Evolutionary conservation across 225 moss, liverwort and hornwort genomes (phyloP), one percentile per base, ranked within the genome.

Genomic region (Antitrichia curtipendula): DNA sequence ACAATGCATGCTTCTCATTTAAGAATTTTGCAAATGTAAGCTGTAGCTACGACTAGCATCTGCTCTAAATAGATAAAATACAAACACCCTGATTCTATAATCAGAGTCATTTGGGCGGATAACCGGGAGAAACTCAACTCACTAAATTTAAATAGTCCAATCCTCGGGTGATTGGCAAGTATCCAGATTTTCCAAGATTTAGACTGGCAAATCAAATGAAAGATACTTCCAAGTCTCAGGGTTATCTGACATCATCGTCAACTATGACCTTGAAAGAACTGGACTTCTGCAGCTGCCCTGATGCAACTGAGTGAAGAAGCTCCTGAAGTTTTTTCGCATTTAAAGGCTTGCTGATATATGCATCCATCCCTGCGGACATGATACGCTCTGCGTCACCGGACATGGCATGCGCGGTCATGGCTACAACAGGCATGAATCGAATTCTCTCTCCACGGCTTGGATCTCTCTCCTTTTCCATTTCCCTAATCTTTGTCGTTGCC

Each of bases 341-440:
- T 75, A 93, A 90, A 27, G 93, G 94, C 80, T 94, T 94, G 86
- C 94, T 94, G 76, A 94, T 90, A 40, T 93, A 94, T 41, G 89
- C 90, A 88, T 94, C 93, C 94, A 94, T 94, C 50, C 94, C 94
- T 27, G 94, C 89, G 78, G 93, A 90, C 16, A 93, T 93, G 31
- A 92, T 92, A 53, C 91, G 90, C 88, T 93, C 94, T 50, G 92
- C 93, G 41, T 94, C 94, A 69, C 94, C 93, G 22, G 93, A 86
- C 94, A 94, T 94, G 61, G 94, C 94, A 89, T 94, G 94, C 38
- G 94, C 94, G 82, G 94, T 94, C 94, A 94, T 93, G 72, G 94
- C 94, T 16, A 93, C 93, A 83, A 94, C 86, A 70, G 94, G 93
- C 88, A 94, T 91, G 63, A 92, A 93, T 58, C 86, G 78, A 63